Evolutionary conservation across 805 yeast species (phyloP), one percentile per base, ranked within the genome.

Genomic region (Ogataea thermomethanolica): DNA sequence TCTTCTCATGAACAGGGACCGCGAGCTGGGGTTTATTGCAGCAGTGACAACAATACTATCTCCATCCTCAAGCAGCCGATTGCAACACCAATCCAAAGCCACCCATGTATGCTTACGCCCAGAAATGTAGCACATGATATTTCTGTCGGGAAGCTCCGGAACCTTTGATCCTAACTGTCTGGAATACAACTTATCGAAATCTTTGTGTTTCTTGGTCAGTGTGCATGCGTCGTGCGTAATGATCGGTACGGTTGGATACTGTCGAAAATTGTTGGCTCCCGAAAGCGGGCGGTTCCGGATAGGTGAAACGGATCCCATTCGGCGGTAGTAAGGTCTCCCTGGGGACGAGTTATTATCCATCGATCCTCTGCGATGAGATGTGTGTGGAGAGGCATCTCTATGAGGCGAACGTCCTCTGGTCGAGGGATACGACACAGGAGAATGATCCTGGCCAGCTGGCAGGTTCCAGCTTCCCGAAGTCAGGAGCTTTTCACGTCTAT

Each of bases 51-150:
- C 75, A 9, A 85, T 60, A 10, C 78, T 71, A 58, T 85, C 95
- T 7, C 88, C 86, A 50, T 79, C 66, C 49, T 74, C 78, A 3
- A 81, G 59, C 9, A 81, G 62, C 29, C 69, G 64, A 33, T 67
- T 68, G 39, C 84, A 61, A 6, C 77, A 65, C 81, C 85, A 85
- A 58, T 85, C 95, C 21, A 85, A 59, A 1, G 88, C 79, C 8
- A 83, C 87, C 95, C 95, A 85, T 0, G 93, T 81, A 63, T 84
- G 91, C 40, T 66, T 70, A 44, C 91, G 65, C 3, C 88, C 95
- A 49, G 80, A 70, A 23, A 85, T 66, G 54, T 83, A 83, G 22
- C 81, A 78, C 56, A 84, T 54, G 5, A 84, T 66, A 1, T 73
- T 71, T 51, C 89, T 66, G 27, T 67, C 65, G 0, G 79, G 78